These are phyloP conservation scores for Rhynchosporium secalis DNA, from an alignment of 2,329 filamentous ascomycete genomes.

Conservation along the genomic window DNA sequence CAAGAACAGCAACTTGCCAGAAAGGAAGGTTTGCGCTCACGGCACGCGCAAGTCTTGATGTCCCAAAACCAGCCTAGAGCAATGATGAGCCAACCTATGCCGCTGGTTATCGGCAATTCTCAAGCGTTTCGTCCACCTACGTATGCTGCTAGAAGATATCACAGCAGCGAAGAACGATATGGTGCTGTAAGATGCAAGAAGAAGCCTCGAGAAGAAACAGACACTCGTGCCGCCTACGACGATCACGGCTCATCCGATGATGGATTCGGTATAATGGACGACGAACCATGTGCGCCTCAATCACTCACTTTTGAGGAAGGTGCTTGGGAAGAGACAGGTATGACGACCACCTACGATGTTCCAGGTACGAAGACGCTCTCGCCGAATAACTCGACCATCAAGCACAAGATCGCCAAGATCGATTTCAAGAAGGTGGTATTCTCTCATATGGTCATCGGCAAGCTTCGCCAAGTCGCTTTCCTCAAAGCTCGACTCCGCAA, in stretches of 20 bases:
- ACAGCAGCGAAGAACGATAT: no score
- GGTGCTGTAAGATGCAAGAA: no score
- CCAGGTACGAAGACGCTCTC: conserved; percentile 57
- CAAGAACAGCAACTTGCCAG: background rate
- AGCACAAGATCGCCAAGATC: conserved; percentile 61
- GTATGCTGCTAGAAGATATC: background rate
- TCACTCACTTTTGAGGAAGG: conserved; percentile 52
- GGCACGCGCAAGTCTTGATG: background rate
- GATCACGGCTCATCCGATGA: conserved; percentile 23
- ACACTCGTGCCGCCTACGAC: background rate
- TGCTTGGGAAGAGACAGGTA: conserved; percentile 56
- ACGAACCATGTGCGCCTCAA: conserved; percentile 13
- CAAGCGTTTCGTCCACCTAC: background rate
- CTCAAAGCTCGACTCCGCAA: conserved; percentile 60
- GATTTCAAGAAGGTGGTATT: conserved; percentile 53
- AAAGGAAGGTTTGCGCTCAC: conserved; percentile 2
- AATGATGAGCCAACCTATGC: background rate
- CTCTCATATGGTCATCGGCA: conserved; percentile 59
- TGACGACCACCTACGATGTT: conserved; percentile 60
- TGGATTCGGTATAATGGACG: conserved; percentile 21
- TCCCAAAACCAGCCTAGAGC: background rate
- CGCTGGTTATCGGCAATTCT: background rate
- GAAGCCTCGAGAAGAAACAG: no score
- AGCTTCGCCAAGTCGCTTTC: conserved; percentile 60
- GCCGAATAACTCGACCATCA: conserved; percentile 51